Evolutionary conservation across 2,329 filamentous ascomycete genomes (phyloP).

Genomic region (Ophiostoma angusticollis): DNA sequence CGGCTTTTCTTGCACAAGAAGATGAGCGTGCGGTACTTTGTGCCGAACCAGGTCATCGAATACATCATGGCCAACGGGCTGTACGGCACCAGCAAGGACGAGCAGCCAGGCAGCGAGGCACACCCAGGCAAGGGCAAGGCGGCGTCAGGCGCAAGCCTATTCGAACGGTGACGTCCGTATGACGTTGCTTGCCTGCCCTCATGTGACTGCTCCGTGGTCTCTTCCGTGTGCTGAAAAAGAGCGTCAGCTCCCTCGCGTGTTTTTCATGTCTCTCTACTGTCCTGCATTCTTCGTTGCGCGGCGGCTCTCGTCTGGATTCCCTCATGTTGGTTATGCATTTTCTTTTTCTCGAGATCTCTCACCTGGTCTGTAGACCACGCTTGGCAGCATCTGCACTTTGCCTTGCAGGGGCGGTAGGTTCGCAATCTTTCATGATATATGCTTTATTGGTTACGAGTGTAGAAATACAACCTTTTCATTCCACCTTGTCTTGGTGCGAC

Average conservation of each 20-base stretch:
- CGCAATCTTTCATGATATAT: neutral
- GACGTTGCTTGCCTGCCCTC: no score
- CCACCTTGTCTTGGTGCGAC: no score
- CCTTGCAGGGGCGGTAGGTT: neutral
- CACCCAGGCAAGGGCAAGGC: slow-evolving; percentile 3
- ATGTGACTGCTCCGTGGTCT: no score
- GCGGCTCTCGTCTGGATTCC: neutral
- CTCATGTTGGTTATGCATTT: neutral
- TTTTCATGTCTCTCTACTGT: no score
- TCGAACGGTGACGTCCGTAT: neutral
- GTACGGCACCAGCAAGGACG: slow-evolving; percentile 10
- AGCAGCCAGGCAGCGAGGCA: neutral
- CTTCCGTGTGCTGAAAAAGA: no score
- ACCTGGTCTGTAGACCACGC: no score
- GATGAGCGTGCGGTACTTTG: slow-evolving; percentile 66
- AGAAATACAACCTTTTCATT: no score
- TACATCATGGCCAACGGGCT: slow-evolving; percentile 12
- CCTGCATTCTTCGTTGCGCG: neutral
- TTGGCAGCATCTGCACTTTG: neutral
- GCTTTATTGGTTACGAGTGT: no score
- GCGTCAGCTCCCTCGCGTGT: no score
- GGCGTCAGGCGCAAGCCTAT: neutral
- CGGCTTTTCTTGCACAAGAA: slow-evolving; percentile 65
- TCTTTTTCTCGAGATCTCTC: neutral
- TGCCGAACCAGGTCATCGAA: slow-evolving; percentile 14